Evolutionary conservation across 1,139 yeast species (phyloP).

Genomic region (Maudiozyma humilis): DNA sequence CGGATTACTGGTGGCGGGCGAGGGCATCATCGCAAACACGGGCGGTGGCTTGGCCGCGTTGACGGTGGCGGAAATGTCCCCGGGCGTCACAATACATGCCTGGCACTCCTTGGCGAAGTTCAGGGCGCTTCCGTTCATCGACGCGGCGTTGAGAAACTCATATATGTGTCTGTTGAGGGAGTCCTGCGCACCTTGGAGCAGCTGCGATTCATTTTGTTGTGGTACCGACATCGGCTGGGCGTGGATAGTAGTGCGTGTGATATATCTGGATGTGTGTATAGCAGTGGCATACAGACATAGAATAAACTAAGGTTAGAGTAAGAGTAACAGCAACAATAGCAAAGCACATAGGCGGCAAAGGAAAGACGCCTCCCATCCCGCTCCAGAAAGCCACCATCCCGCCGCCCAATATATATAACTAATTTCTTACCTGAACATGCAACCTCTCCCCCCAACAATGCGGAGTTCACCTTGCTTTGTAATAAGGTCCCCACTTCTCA

Average conservation of each 20-base stretch:
- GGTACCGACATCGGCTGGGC: not conserved
- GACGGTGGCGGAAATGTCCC: not conserved
- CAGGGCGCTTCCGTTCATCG: slow-evolving; percentile 62
- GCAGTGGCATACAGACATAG: not conserved
- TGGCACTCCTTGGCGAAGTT: slow-evolving; percentile 63
- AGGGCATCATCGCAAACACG: not conserved
- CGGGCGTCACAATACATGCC: not conserved
- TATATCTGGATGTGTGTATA: not conserved
- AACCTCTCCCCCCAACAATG: no score
- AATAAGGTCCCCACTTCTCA: no score
- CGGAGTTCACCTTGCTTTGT: no score
- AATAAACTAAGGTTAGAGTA: no score
- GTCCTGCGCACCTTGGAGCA: not conserved
- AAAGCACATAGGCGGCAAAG: no score
- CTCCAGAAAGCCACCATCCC: no score
- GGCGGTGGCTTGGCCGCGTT: not conserved
- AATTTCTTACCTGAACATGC: no score
- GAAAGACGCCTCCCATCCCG: no score
- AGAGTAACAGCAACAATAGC: no score
- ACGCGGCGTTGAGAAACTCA: slow-evolving; percentile 32
- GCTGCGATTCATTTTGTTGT: not conserved
- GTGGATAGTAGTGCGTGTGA: not conserved
- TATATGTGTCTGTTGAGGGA: not conserved
- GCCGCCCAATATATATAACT: no score
- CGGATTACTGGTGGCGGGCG: not conserved